A percentile compares a stretch with the other conserved stretches of the same genome.
Evolutionary conservation across 2,329 filamentous ascomycete species (phyloP).

Genomic region (Verticillium isaacii): DNA sequence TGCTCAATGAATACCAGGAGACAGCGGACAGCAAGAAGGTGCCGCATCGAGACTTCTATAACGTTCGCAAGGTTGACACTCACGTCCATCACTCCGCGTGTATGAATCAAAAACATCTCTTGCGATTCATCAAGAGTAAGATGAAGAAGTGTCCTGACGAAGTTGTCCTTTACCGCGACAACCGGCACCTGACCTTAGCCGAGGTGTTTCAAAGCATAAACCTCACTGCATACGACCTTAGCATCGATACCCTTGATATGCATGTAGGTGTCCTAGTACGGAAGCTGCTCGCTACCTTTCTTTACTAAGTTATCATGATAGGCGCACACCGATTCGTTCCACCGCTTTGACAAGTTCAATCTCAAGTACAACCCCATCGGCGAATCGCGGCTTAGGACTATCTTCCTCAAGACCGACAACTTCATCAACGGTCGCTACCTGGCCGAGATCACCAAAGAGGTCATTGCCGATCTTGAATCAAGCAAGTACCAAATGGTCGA

Average conservation of each 20-base stretch:
- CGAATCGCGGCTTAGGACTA: slow-evolving; percentile 92
- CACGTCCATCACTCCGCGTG: slow-evolving; percentile 99
- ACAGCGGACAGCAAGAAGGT: slow-evolving; percentile 97
- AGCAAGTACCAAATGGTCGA: slow-evolving; percentile 99
- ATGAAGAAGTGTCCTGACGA: slow-evolving; percentile 99
- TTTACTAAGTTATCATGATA: slow-evolving; percentile 23
- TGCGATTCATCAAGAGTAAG: slow-evolving; percentile 99
- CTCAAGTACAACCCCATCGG: slow-evolving; percentile 97
- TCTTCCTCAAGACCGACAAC: slow-evolving; percentile 98
- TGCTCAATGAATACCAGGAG: slow-evolving; percentile 96
- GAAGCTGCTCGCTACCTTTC: not conserved
- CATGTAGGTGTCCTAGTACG: slow-evolving; percentile 57
- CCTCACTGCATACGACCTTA: slow-evolving; percentile 92
- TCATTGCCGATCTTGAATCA: slow-evolving; percentile 93
- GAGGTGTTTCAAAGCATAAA: slow-evolving; percentile 98
- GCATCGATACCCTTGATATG: slow-evolving; percentile 98
- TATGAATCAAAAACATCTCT: slow-evolving; percentile 98
- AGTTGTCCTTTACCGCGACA: slow-evolving; percentile 86
- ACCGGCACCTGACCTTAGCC: slow-evolving; percentile 81
- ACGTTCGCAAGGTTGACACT: slow-evolving; percentile 96
- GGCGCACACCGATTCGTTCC: slow-evolving; percentile 96
- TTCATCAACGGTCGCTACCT: slow-evolving; percentile 94
- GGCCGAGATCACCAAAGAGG: slow-evolving; percentile 96
- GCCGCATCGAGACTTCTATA: slow-evolving; percentile 97
- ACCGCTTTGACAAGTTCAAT: slow-evolving; percentile 99